Conservation (phyloP, 805 yeast genomes). For the Kluyveromyces aestuarii region DNA sequence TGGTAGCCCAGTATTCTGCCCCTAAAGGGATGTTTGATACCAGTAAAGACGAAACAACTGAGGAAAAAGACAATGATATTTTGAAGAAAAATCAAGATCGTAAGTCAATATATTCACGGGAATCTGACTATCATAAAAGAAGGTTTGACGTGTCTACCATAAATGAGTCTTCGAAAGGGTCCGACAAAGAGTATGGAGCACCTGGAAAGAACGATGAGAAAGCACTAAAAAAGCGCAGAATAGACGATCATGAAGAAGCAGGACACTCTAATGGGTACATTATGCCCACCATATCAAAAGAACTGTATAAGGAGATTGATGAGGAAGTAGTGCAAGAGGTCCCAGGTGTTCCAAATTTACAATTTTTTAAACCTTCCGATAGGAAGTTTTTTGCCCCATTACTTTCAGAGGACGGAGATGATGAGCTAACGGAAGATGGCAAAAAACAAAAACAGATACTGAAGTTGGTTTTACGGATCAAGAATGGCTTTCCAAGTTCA, state of each 20-base stretch:
- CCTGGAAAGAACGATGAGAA: neutral
- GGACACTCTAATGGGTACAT: constrained; percentile 31
- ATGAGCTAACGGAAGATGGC: constrained; percentile 40
- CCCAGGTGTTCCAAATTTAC: constrained; percentile 58
- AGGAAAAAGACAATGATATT: constrained; percentile 25
- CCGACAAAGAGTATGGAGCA: neutral
- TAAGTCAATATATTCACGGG: constrained; percentile 29
- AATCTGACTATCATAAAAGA: constrained; percentile 40
- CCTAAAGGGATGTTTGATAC: constrained; percentile 27
- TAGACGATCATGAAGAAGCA: constrained; percentile 18
- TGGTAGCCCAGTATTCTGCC: constrained; percentile 35
- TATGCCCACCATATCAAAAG: constrained; percentile 42
- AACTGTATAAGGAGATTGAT: constrained; percentile 22
- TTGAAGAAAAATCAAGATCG: constrained; percentile 17
- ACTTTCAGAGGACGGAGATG: constrained; percentile 27
- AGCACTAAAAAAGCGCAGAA: constrained; percentile 8
- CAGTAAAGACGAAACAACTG: constrained; percentile 19
- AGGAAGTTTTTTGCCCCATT: constrained; percentile 60
- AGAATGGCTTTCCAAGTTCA: constrained; percentile 63
- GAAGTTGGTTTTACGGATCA: constrained; percentile 56
- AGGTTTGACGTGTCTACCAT: constrained; percentile 21
- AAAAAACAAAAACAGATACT: constrained; percentile 50
- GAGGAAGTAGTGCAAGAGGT: constrained; percentile 41
- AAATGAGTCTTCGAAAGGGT: constrained; percentile 7
- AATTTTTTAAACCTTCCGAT: constrained; percentile 64